Conservation (phyloP, 306 rosid genomes). For the Quercus robur region DNA sequence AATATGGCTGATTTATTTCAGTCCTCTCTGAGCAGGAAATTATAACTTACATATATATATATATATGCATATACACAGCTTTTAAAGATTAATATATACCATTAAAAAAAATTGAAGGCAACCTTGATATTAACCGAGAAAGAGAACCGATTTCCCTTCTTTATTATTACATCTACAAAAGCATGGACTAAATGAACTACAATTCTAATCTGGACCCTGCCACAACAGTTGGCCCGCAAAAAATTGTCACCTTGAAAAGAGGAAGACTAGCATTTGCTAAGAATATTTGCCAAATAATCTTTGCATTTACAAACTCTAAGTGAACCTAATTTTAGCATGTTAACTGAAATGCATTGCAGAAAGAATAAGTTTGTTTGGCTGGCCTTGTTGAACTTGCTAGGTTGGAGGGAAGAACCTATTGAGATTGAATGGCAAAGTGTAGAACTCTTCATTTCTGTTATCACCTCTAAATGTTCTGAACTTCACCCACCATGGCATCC, state of each 20-base stretch:
- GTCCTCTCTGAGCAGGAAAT: too few relatives aligned
- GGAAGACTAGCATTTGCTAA: background rate
- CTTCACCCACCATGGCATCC: constrained; percentile 99
- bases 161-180: constrained; percentile 37
- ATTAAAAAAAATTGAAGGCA: too few relatives aligned
- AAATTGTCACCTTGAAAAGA: constrained; percentile 12
- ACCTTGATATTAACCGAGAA: too few relatives aligned
- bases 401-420: constrained; percentile 96
- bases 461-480: constrained; percentile 92
- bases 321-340: background rate
- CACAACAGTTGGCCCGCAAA: constrained; percentile 18
- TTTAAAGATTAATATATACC: too few relatives aligned
- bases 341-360: background rate
- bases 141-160: background rate
- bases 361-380: background rate
- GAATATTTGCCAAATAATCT: background rate
- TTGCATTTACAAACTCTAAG: background rate
- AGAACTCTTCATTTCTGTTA: constrained; percentile 93
- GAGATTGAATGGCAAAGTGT: constrained; percentile 89
- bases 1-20: too few relatives aligned
- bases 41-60: too few relatives aligned
- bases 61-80: too few relatives aligned
- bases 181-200: constrained; percentile 32
- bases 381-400: constrained; percentile 1
- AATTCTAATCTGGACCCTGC: constrained; percentile 19